These are phyloP conservation scores for Emergomyces pasteurianus DNA, from an alignment of 2,329 filamentous ascomycete genomes.

Conservation along the genomic window DNA sequence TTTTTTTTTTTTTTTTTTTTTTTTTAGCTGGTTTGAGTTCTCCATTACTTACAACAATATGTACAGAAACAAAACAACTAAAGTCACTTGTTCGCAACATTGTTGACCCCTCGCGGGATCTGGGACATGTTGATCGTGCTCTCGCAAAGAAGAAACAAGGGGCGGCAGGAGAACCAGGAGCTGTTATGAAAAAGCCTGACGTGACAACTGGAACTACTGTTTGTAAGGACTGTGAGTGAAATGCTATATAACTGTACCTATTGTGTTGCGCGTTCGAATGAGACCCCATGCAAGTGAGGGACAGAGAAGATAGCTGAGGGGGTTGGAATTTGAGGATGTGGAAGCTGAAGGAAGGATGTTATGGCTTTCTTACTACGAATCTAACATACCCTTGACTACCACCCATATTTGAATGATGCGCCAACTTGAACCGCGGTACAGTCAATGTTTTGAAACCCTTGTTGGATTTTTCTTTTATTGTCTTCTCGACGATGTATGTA, in stretches of 20 bases:
- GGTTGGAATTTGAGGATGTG: not conserved
- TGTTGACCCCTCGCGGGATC: constrained; percentile 62
- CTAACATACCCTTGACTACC: not conserved
- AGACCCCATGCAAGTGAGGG: not conserved
- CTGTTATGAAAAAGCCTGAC: not conserved
- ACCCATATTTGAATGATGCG: not conserved
- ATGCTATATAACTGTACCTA: not conserved
- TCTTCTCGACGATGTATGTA: not conserved
- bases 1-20: not conserved
- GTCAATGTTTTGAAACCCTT: not conserved
- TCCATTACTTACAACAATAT: not conserved
- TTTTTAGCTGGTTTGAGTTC: not conserved
- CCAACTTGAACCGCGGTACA: not conserved
- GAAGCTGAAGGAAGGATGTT: not conserved
- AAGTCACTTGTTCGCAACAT: constrained; percentile 75
- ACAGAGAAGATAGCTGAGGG: not conserved
- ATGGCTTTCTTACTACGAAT: not conserved
- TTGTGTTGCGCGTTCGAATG: not conserved
- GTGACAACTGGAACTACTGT: not conserved
- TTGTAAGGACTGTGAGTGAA: constrained; percentile 3
- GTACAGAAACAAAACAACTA: constrained; percentile 68
- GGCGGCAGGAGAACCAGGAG: not conserved
- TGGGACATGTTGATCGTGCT: constrained; percentile 67
- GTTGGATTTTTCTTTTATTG: not conserved
- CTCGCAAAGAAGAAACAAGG: constrained; percentile 13